Percentiles rank a stretch among this genome's conserved stretches.
Evolutionary conservation across 768 basidiomycete genomes (phyloP).

Genomic region (Hydnomerulius pinastri): DNA sequence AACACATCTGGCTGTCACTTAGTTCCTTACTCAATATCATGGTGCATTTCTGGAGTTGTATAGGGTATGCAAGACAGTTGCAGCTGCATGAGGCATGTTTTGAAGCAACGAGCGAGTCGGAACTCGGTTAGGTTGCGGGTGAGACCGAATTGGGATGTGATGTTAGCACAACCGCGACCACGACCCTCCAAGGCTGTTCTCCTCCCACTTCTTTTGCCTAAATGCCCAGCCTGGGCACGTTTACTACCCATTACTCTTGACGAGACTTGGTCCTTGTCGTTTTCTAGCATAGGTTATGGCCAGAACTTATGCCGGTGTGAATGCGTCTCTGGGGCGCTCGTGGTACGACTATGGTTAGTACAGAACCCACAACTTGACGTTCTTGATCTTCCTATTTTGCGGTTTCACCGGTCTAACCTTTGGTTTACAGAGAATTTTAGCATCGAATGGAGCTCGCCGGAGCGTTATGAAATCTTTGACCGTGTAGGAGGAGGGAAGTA

Average conservation of each 20-base stretch:
- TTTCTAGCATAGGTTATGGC: conserved; percentile 37
- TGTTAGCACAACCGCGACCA: conserved; percentile 1
- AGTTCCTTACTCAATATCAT: conserved; percentile 17
- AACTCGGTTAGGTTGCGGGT: neutral
- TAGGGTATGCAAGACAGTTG: neutral
- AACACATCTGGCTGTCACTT: conserved; percentile 19
- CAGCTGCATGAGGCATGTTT: neutral
- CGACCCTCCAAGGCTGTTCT: conserved; percentile 22
- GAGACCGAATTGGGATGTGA: conserved; percentile 9
- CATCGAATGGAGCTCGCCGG: conserved; percentile 66
- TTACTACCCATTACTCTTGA: conserved; percentile 16
- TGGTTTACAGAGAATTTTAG: conserved; percentile 48
- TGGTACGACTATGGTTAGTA: conserved; percentile 66
- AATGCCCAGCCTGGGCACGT: conserved; percentile 25
- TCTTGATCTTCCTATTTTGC: neutral
- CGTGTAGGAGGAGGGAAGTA: conserved; percentile 69
- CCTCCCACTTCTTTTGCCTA: conserved; percentile 21
- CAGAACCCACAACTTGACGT: neutral
- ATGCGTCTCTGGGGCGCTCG: conserved; percentile 53
- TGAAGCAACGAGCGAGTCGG: neutral
- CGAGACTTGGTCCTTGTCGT: conserved; percentile 20
- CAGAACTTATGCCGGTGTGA: conserved; percentile 57
- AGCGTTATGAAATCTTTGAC: conserved; percentile 65
- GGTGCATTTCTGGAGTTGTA: conserved; percentile 14
- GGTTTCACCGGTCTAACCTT: conserved; percentile 2